Conservation (phyloP, 1,284 basidiomycete species). For the Volvariella surrecta region DNA sequence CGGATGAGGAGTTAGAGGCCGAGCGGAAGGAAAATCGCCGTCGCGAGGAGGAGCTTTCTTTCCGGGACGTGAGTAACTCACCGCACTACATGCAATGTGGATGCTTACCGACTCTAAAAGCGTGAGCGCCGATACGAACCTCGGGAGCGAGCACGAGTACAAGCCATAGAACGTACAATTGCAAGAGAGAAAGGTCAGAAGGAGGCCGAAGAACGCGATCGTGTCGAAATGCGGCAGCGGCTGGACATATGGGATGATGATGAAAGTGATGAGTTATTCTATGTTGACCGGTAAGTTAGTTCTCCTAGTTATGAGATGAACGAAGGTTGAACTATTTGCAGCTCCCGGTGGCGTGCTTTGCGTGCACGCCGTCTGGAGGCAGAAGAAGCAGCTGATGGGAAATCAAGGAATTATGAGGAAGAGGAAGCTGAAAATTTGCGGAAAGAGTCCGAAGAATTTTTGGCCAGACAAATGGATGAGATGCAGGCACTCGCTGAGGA, state of each 20-base stretch:
- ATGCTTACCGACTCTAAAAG: slow-evolving; percentile 25
- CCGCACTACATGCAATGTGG: neutral
- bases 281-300: slow-evolving; percentile 62
- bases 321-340: slow-evolving; percentile 17
- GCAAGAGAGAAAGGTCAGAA: slow-evolving; percentile 60
- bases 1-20: slow-evolving; percentile 80
- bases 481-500: slow-evolving; percentile 82
- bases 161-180: slow-evolving; percentile 67
- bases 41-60: slow-evolving; percentile 73
- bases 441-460: slow-evolving; percentile 80
- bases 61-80: slow-evolving; percentile 64
- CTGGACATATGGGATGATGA: slow-evolving; percentile 87
- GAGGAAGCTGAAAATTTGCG: slow-evolving; percentile 79
- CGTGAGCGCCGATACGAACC: slow-evolving; percentile 78
- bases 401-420: slow-evolving; percentile 74
- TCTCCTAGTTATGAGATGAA: slow-evolving; percentile 1
- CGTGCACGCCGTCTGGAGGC: slow-evolving; percentile 57
- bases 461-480: slow-evolving; percentile 85
- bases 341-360: slow-evolving; percentile 66
- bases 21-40: slow-evolving; percentile 67
- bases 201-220: slow-evolving; percentile 70
- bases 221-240: slow-evolving; percentile 60
- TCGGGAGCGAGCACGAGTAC: slow-evolving; percentile 70
- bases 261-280: slow-evolving; percentile 81
- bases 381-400: slow-evolving; percentile 78